phyloP scores from a whole-genome alignment of 345 rosid genomes.

The Gossypium arboreum region DNA sequence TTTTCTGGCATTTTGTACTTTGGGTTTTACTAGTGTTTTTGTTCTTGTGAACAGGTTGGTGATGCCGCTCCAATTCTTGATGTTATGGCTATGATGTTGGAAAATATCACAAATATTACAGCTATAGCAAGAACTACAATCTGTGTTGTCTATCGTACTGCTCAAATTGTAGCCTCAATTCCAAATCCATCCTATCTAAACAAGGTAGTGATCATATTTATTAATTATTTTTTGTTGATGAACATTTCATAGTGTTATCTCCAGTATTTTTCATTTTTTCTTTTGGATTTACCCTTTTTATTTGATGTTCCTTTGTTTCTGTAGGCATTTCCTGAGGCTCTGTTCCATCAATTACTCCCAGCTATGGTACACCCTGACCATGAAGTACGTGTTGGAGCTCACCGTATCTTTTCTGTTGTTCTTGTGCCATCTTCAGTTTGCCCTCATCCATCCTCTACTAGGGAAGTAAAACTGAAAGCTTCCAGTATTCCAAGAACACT shows the following conservation, averaged over 20 bases:
- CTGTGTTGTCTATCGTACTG: slow-evolving; percentile 83
- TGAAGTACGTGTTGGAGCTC: slow-evolving; percentile 85
- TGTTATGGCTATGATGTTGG: slow-evolving; percentile 84
- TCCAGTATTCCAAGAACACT: slow-evolving; percentile 65
- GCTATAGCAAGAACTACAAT: slow-evolving; percentile 74
- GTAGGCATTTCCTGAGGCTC: slow-evolving; percentile 91
- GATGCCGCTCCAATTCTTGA: slow-evolving; percentile 93
- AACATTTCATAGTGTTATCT: slow-evolving; percentile 4
- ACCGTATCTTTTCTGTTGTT: slow-evolving; percentile 61
- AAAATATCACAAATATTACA: slow-evolving; percentile 74
- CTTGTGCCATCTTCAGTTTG: slow-evolving; percentile 35
- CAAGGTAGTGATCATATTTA: slow-evolving; percentile 48
- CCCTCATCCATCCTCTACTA: slow-evolving; percentile 23
- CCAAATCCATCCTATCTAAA: slow-evolving; percentile 78
- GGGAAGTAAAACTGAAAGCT: slow-evolving; percentile 44
- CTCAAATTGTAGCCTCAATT: slow-evolving; percentile 80
- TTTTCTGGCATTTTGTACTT: background rate
- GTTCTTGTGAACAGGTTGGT: slow-evolving; percentile 59
- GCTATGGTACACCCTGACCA: slow-evolving; percentile 97
- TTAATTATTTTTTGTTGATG: slow-evolving; percentile 1
- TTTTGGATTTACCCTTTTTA: background rate
- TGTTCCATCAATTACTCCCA: slow-evolving; percentile 89
- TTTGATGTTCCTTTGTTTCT: slow-evolving; percentile 19
- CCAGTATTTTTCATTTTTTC: background rate
- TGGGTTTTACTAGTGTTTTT: background rate